Evolutionary conservation across 2,329 filamentous ascomycete species (phyloP).

Genomic region (Apiospora koreana): DNA sequence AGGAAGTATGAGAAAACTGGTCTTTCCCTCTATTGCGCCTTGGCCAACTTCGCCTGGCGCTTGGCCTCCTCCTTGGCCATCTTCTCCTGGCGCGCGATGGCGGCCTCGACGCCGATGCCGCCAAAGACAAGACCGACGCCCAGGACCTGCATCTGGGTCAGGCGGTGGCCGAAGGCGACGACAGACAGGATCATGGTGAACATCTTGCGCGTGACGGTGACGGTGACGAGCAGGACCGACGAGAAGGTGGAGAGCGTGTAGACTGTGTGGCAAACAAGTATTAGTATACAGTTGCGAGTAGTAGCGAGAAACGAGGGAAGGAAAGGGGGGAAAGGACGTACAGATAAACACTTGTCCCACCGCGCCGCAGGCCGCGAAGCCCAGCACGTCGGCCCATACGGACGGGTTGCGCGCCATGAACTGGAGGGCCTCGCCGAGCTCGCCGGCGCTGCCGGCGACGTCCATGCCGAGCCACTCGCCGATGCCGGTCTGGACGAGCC

Average conservation of each 20-base stretch:
- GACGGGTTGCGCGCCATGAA: constrained; percentile 81
- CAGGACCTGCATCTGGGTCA: constrained; percentile 89
- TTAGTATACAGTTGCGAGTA: no score
- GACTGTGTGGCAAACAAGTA: no score
- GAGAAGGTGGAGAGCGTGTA: constrained; percentile 93
- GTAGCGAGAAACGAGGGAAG: not conserved
- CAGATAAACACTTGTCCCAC: constrained; percentile 96
- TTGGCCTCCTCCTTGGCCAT: constrained; percentile 72
- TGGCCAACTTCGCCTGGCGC: constrained; percentile 31
- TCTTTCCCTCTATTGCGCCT: constrained; percentile 19
- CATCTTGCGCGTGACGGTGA: constrained; percentile 98
- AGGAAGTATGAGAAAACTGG: not conserved
- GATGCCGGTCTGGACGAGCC: constrained; percentile 68
- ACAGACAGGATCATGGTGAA: constrained; percentile 98
- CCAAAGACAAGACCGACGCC: constrained; percentile 93
- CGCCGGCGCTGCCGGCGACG: constrained; percentile 66
- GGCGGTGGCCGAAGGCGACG: constrained; percentile 86
- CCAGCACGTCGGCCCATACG: constrained; percentile 85
- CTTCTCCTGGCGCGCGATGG: constrained; percentile 82
- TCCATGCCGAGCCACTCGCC: constrained; percentile 69
- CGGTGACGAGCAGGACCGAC: constrained; percentile 87
- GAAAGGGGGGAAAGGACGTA: constrained; percentile 38
- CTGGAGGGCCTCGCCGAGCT: constrained; percentile 74
- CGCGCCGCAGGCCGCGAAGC: constrained; percentile 87
- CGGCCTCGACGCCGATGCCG: constrained; percentile 87